These are phyloP conservation scores for Oryza punctata DNA, from an alignment of 176 grass and related monocot genomes.

Conservation along the genomic window DNA sequence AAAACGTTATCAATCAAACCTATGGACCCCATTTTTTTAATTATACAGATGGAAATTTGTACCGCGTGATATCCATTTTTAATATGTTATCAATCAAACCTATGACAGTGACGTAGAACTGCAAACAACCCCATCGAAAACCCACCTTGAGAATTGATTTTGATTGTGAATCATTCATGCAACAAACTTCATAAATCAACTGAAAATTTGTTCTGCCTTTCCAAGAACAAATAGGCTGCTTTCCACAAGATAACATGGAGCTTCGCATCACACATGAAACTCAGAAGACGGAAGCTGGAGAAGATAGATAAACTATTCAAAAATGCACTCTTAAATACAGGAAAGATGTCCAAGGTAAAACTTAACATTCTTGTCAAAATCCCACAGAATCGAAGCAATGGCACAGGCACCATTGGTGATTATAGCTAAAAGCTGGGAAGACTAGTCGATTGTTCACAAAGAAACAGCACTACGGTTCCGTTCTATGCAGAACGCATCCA, in stretches of 20 bases:
- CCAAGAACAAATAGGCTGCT: too few relatives aligned
- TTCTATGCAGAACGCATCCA: slow-evolving; percentile 29
- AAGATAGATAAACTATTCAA: slow-evolving; percentile 30
- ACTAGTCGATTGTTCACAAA: slow-evolving; percentile 23
- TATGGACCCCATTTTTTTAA: too few relatives aligned
- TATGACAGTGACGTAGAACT: not conserved
- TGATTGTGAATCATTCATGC: too few relatives aligned
- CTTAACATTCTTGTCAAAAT: slow-evolving; percentile 52
- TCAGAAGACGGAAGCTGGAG: not conserved
- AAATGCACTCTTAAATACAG: slow-evolving; percentile 60
- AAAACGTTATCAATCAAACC: too few relatives aligned
- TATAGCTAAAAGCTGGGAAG: slow-evolving; percentile 44
- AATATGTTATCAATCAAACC: not conserved
- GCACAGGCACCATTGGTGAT: slow-evolving; percentile 43
- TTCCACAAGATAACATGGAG: not conserved
- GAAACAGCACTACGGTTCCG: slow-evolving; percentile 30
- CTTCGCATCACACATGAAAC: not conserved
- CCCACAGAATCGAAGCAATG: slow-evolving; percentile 60
- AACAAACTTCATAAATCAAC: not conserved
- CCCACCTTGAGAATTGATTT: not conserved
- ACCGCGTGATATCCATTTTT: not conserved
- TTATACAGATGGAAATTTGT: too few relatives aligned
- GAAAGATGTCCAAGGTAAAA: slow-evolving; percentile 39
- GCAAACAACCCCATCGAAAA: not conserved
- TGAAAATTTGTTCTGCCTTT: not conserved